Evolutionary conservation across 257 asterid species (phyloP).

Genomic region (Striga asiatica): DNA sequence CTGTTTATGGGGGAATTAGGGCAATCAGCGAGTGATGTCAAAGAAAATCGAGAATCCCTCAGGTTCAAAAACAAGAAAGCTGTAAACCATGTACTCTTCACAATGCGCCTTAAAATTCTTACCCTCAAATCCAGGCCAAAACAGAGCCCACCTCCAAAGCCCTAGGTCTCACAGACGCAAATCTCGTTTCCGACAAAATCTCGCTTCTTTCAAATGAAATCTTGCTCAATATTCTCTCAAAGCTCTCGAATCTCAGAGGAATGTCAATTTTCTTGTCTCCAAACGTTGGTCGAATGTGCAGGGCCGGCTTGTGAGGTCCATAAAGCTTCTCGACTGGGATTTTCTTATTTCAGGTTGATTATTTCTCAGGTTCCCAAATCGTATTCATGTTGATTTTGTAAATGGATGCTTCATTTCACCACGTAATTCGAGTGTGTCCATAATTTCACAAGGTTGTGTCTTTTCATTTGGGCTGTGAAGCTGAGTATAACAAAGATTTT

Average conservation of each 20-base stretch:
- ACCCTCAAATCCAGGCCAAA: conserved; percentile 21
- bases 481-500: too few species aligned
- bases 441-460: too few species aligned
- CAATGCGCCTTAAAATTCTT: conserved; percentile 32
- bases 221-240: too few species aligned
- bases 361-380: conserved; percentile 68
- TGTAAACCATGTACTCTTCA: conserved; percentile 41
- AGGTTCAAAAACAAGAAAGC: conserved; percentile 61
- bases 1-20: too few species aligned
- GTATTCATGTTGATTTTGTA: conserved; percentile 46
- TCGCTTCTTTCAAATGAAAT: conserved; percentile 64
- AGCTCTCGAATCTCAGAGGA: too few species aligned
- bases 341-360: conserved; percentile 61
- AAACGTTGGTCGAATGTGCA: too few species aligned
- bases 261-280: too few species aligned
- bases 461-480: too few species aligned
- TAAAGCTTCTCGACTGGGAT: conserved; percentile 75
- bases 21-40: too few species aligned
- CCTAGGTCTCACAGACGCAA: conserved; percentile 18
- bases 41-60: conserved; percentile 27
- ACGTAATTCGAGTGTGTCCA: too few species aligned
- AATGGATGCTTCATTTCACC: conserved; percentile 29
- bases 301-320: too few species aligned
- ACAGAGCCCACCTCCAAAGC: too few species aligned
- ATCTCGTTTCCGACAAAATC: conserved; percentile 42